Percentiles rank a stretch among this genome's conserved stretches.
Evolutionary conservation across 1,139 yeast genomes (phyloP).

Genomic region (Kodamaea alishanica): DNA sequence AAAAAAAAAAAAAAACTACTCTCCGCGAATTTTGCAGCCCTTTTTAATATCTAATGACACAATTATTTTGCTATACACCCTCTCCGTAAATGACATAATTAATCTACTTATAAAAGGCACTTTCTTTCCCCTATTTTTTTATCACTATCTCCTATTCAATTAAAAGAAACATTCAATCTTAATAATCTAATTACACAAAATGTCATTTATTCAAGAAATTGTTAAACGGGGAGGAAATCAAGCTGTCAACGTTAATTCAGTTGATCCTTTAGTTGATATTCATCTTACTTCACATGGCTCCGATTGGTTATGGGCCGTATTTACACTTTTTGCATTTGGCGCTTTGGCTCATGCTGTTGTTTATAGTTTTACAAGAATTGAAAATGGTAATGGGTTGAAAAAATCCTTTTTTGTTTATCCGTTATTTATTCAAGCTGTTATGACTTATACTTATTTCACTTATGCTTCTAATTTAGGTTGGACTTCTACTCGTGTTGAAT

Average conservation of each 20-base stretch:
- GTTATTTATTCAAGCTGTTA: slow-evolving; percentile 41
- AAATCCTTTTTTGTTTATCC: slow-evolving; percentile 46
- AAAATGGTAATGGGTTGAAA: slow-evolving; percentile 23
- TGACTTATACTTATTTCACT: slow-evolving; percentile 56
- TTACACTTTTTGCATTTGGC: slow-evolving; percentile 44
- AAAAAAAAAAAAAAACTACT: not conserved
- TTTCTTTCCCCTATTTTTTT: slow-evolving; percentile 6
- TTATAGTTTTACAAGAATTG: slow-evolving; percentile 36
- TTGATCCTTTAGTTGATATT: slow-evolving; percentile 40
- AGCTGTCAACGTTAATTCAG: slow-evolving; percentile 49
- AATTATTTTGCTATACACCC: not conserved
- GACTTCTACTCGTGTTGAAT: slow-evolving; percentile 52
- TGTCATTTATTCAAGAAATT: slow-evolving; percentile 14
- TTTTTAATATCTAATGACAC: not conserved
- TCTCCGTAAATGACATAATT: not conserved
- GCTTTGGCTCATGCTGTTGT: slow-evolving; percentile 40
- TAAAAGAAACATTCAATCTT: not conserved
- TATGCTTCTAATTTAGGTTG: slow-evolving; percentile 68
- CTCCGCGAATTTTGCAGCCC: not conserved
- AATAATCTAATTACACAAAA: slow-evolving; percentile 1
- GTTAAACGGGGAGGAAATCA: slow-evolving; percentile 32
- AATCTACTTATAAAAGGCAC: not conserved
- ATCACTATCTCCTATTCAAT: not conserved
- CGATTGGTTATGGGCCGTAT: slow-evolving; percentile 70
- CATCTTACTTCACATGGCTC: slow-evolving; percentile 59